These are phyloP conservation scores for Glutinoglossum americanum DNA, from an alignment of 495 filamentous ascomycete species.

Conservation along the genomic window DNA sequence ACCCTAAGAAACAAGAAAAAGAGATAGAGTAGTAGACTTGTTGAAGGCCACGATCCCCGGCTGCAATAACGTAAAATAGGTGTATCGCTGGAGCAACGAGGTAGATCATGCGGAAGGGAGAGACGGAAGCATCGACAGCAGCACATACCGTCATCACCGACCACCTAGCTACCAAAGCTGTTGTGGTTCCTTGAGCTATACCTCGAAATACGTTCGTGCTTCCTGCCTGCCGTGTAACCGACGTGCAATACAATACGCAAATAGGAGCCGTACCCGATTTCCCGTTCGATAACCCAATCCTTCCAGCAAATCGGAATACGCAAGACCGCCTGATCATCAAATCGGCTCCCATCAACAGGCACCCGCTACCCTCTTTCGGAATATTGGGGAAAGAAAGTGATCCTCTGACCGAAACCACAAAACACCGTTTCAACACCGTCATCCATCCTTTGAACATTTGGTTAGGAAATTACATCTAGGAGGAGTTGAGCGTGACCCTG, in stretches of 20 bases:
- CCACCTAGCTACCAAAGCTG: background rate
- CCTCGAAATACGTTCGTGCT: background rate
- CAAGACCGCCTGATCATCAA: background rate
- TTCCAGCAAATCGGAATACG: background rate
- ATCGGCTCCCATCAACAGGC: background rate
- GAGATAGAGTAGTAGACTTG: background rate
- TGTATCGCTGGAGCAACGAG: background rate
- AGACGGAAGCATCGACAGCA: background rate
- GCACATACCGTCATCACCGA: background rate
- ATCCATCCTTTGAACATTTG: background rate
- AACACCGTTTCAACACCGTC: constrained; percentile 1
- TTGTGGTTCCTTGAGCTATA: background rate
- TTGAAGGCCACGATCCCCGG: background rate
- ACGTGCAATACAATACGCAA: background rate
- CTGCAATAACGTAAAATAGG: background rate
- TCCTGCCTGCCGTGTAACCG: background rate
- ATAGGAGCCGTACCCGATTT: background rate
- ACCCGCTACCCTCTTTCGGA: background rate
- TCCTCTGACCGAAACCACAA: too few species aligned
- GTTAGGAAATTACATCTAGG: background rate
- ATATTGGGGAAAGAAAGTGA: too few species aligned
- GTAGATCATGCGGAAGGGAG: background rate
- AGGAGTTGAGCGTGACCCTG: background rate
- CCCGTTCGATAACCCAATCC: background rate
- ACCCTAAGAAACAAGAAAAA: background rate